Evolutionary conservation across 768 basidiomycete genomes (phyloP).

Genomic region (Candolleomyces efflorescens): DNA sequence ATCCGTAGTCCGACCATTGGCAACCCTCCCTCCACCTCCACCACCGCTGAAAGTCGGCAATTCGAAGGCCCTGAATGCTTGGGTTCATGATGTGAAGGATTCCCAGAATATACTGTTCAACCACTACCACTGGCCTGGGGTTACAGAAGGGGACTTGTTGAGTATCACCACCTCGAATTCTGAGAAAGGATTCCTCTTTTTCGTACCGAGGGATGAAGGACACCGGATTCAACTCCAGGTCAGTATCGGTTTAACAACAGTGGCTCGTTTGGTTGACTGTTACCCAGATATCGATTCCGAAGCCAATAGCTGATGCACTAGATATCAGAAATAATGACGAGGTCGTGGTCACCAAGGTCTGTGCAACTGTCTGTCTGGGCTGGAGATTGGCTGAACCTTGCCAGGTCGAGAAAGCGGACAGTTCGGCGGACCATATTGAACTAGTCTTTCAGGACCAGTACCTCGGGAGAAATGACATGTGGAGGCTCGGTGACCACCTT

Average conservation of each 20-base stretch:
- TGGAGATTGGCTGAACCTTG: constrained; percentile 2
- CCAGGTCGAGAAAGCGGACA: constrained; percentile 63
- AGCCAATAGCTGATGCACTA: constrained; percentile 68
- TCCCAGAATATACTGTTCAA: constrained; percentile 61
- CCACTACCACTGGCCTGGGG: constrained; percentile 73
- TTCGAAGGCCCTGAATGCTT: constrained; percentile 56
- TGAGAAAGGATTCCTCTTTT: constrained; percentile 53
- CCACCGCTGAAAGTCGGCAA: constrained; percentile 59
- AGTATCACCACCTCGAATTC: constrained; percentile 43
- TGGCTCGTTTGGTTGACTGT: not conserved
- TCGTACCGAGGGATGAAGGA: constrained; percentile 61
- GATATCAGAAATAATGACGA: constrained; percentile 67
- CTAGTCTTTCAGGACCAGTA: constrained; percentile 94
- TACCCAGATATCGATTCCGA: constrained; percentile 68
- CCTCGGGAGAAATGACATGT: constrained; percentile 95
- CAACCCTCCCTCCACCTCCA: constrained; percentile 33
- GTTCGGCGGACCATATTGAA: constrained; percentile 77
- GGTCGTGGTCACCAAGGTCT: constrained; percentile 65
- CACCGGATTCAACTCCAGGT: constrained; percentile 68
- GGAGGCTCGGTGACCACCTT: constrained; percentile 82
- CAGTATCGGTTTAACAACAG: constrained; percentile 2
- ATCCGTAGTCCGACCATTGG: constrained; percentile 51
- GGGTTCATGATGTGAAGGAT: constrained; percentile 73
- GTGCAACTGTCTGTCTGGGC: constrained; percentile 15
- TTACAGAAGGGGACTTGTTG: constrained; percentile 71